Conservation (phyloP, 148 eudicot species). For the Salicornia ramosissima region DNA sequence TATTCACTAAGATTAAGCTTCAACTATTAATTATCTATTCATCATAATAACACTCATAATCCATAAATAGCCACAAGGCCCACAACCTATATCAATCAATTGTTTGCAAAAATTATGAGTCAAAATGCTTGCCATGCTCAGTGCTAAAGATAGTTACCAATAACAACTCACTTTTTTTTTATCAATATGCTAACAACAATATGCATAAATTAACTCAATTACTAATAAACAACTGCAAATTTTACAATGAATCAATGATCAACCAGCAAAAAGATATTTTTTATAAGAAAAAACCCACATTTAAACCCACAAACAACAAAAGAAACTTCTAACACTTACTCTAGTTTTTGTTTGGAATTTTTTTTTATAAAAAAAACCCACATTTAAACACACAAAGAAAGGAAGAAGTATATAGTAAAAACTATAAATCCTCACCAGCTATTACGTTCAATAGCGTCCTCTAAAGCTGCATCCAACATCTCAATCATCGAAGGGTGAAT, state of each 20-base stretch:
- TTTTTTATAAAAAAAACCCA: too few species aligned
- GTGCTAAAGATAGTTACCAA: neutral
- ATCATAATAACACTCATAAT: neutral
- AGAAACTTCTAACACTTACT: too few species aligned
- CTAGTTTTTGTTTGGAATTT: too few species aligned
- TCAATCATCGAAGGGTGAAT: slow-evolving; percentile 83
- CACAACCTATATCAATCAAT: too few species aligned
- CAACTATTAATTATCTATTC: neutral
- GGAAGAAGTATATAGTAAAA: neutral
- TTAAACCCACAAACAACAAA: neutral
- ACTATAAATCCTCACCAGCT: slow-evolving; percentile 65
- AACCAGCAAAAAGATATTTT: neutral
- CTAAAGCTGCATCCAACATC: slow-evolving; percentile 84
- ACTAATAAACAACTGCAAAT: neutral
- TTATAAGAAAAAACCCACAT: neutral
- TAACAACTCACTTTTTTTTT: too few species aligned
- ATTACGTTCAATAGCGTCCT: slow-evolving; percentile 84
- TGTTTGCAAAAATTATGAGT: neutral
- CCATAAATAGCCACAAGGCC: neutral
- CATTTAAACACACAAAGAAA: too few species aligned
- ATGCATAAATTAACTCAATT: too few species aligned
- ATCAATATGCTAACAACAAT: too few species aligned
- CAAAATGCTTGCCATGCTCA: neutral
- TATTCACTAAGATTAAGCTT: neutral
- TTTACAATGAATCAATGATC: neutral